A percentile compares a stretch with the other conserved stretches of the same genome.
phyloP scores from a whole-genome alignment of 169 alveolate species.

The Amoebophrya sp. region DNA sequence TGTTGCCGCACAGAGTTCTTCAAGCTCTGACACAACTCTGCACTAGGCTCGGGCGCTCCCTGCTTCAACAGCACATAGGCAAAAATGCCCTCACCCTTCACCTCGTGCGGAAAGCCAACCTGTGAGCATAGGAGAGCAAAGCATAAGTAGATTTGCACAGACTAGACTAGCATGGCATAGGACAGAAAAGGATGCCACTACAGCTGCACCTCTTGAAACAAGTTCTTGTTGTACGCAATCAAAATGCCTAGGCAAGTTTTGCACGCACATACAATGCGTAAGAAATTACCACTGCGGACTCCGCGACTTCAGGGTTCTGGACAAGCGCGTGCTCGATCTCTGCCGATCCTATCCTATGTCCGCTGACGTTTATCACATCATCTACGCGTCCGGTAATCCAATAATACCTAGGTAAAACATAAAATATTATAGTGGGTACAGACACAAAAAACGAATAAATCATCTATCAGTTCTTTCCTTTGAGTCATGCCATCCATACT shows the following conservation, averaged over 20 bases:
- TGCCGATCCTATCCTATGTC: slow-evolving; percentile 87
- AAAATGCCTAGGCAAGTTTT: too few relatives aligned
- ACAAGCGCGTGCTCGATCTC: slow-evolving; percentile 86
- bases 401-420: slow-evolving; percentile 51
- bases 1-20: slow-evolving; percentile 58
- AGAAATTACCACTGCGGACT: slow-evolving; percentile 47
- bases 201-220: too few relatives aligned
- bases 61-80: slow-evolving; percentile 73
- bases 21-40: slow-evolving; percentile 5
- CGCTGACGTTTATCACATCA: slow-evolving; percentile 88
- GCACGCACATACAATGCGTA: too few relatives aligned
- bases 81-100: slow-evolving; percentile 84
- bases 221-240: too few relatives aligned
- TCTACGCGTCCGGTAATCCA: slow-evolving; percentile 93
- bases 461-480: neutral
- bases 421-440: neutral
- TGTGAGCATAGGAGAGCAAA: too few relatives aligned
- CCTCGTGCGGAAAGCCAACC: slow-evolving; percentile 82
- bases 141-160: too few relatives aligned
- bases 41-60: neutral
- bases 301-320: slow-evolving; percentile 66
- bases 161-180: too few relatives aligned
- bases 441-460: neutral
- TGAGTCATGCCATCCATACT: neutral
- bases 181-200: too few relatives aligned